A percentile compares a stretch with the other conserved stretches of the same genome.
phyloP scores from a whole-genome alignment of 2,329 filamentous ascomycete species.

The Sphaerulina musiva region DNA sequence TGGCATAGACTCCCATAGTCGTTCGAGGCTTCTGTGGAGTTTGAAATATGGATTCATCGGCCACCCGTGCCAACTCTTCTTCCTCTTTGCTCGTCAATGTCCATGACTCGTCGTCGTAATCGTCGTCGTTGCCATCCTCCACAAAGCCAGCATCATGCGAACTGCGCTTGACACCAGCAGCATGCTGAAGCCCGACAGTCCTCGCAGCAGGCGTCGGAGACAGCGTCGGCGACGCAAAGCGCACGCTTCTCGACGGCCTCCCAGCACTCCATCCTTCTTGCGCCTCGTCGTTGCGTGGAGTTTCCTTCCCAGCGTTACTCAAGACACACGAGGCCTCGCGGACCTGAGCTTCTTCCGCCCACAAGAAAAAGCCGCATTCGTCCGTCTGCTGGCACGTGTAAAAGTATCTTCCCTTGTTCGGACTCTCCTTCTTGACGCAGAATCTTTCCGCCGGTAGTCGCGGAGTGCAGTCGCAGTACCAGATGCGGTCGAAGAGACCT shows the following conservation, averaged over 20 bases:
- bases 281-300: constrained; percentile 13
- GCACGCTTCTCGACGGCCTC: constrained; percentile 4
- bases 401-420: constrained; percentile 49
- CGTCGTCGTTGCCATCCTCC: constrained; percentile 17
- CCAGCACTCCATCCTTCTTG: constrained; percentile 29
- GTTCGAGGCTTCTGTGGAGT: constrained; percentile 40
- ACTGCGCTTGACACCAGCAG: constrained; percentile 29
- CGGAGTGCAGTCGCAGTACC: constrained; percentile 52
- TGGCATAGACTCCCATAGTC: constrained; percentile 33
- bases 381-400: constrained; percentile 52
- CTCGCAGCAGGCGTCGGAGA: constrained; percentile 9
- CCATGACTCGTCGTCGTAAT: constrained; percentile 33
- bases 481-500: constrained; percentile 36
- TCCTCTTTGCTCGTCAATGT: constrained; percentile 32
- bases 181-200: background rate
- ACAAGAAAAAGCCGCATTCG: constrained; percentile 54
- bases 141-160: constrained; percentile 22
- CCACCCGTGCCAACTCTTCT: constrained; percentile 29
- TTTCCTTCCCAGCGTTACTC: constrained; percentile 45
- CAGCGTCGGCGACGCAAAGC: constrained; percentile 16
- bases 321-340: constrained; percentile 45
- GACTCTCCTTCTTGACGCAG: constrained; percentile 51
- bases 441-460: constrained; percentile 50
- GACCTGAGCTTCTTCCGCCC: constrained; percentile 48
- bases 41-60: constrained; percentile 25